Percentiles rank a stretch among this genome's conserved stretches.
Evolutionary conservation across 768 basidiomycete genomes (phyloP).

Genomic region (Tricholomella constricta): DNA sequence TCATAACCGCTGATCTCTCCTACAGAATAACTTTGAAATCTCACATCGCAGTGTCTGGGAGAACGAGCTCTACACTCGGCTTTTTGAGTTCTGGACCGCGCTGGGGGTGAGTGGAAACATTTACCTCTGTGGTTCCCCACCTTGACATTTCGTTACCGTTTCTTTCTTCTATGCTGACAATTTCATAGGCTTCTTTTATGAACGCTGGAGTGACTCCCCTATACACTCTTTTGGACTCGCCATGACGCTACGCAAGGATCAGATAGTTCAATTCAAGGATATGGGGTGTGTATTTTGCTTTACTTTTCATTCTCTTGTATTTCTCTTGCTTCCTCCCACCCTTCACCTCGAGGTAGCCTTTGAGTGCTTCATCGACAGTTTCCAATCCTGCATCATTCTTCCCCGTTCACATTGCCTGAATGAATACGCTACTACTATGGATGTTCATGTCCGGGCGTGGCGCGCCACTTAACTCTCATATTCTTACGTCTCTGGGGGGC

Average conservation of each 20-base stretch:
- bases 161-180: neutral
- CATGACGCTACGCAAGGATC: conserved; percentile 30
- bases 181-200: conserved; percentile 30
- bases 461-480: no score
- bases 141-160: no score
- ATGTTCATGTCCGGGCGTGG: no score
- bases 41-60: conserved; percentile 32
- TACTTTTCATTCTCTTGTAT: neutral
- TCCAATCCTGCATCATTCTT: no score
- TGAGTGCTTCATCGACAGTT: no score
- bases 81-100: conserved; percentile 27
- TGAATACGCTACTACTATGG: no score
- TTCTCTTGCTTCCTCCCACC: neutral
- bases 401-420: no score
- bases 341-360: no score
- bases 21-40: conserved; percentile 33
- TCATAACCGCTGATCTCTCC: neutral
- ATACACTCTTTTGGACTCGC: conserved; percentile 30
- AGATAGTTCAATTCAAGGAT: conserved; percentile 28
- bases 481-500: no score
- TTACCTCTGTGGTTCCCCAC: no score
- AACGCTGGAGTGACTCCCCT: conserved; percentile 32
- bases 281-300: conserved; percentile 18
- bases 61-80: conserved; percentile 22
- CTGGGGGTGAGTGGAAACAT: conserved; percentile 23